phyloP scores from a whole-genome alignment of 441 rosid species.

The Euphorbia schlechtendalii region DNA sequence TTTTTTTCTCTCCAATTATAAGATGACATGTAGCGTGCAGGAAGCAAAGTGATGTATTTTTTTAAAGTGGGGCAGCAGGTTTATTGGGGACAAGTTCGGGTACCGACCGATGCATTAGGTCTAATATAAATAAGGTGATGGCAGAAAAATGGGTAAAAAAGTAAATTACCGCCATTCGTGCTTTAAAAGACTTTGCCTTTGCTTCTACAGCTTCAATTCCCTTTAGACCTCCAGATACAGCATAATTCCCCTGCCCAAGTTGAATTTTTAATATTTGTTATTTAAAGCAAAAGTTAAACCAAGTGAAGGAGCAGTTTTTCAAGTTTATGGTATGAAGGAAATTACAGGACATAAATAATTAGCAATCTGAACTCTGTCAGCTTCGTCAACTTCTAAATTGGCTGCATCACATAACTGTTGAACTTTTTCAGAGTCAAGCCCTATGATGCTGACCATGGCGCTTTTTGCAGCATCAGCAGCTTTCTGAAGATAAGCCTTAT shows the following conservation, averaged over 20 bases:
- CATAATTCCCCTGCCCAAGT: slow-evolving; percentile 79
- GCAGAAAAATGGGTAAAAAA: too few relatives aligned
- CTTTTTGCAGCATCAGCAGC: slow-evolving; percentile 94
- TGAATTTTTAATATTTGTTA: background rate
- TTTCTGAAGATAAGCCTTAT: slow-evolving; percentile 41
- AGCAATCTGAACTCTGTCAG: slow-evolving; percentile 2
- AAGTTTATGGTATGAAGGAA: slow-evolving; percentile 12
- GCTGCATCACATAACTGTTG: slow-evolving; percentile 1
- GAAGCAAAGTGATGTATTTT: too few relatives aligned
- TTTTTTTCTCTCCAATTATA: too few relatives aligned
- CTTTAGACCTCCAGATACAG: slow-evolving; percentile 89
- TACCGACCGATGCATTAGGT: too few relatives aligned
- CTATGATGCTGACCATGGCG: slow-evolving; percentile 95
- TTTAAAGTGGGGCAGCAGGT: too few relatives aligned
- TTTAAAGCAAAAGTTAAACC: background rate
- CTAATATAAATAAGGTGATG: too few relatives aligned
- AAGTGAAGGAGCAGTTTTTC: background rate
- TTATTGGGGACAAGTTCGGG: too few relatives aligned
- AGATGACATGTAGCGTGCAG: too few relatives aligned
- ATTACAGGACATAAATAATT: slow-evolving; percentile 5
- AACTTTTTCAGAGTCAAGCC: slow-evolving; percentile 48
- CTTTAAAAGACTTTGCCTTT: slow-evolving; percentile 91
- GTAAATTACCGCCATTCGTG: slow-evolving; percentile 78
- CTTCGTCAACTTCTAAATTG: slow-evolving; percentile 8
- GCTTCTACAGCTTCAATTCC: slow-evolving; percentile 94